A percentile compares a stretch with the other conserved stretches of the same genome.
These are phyloP conservation scores for Claviceps monticola DNA, from an alignment of 2,329 filamentous ascomycete genomes.

Conservation along the genomic window DNA sequence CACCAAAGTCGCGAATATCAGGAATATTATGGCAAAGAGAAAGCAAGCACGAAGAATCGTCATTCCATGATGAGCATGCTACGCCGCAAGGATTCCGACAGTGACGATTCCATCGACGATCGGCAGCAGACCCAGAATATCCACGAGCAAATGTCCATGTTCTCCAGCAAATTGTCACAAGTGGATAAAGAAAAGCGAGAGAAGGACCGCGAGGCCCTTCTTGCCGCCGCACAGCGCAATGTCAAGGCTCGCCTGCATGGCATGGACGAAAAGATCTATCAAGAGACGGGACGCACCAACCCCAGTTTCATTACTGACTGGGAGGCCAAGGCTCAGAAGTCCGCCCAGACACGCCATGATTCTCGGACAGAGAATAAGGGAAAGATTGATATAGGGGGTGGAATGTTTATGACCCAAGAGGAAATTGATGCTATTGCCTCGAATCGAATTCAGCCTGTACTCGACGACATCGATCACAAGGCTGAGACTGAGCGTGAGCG, in stretches of 20 bases:
- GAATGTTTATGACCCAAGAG: constrained; percentile 62
- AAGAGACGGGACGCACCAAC: constrained; percentile 60
- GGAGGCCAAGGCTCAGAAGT: constrained; percentile 61
- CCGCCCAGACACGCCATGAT: constrained; percentile 52
- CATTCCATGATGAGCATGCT: constrained; percentile 40
- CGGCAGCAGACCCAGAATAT: constrained; percentile 58
- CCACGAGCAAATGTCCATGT: constrained; percentile 63
- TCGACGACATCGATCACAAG: constrained; percentile 73
- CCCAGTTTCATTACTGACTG: constrained; percentile 59
- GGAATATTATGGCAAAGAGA: constrained; percentile 57
- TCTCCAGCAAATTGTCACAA: constrained; percentile 52
- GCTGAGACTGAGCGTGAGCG: constrained; percentile 59
- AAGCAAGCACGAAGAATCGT: constrained; percentile 22
- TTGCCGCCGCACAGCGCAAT: constrained; percentile 71
- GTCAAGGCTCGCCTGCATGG: constrained; percentile 65
- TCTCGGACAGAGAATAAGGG: constrained; percentile 39
- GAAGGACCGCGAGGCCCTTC: constrained; percentile 58
- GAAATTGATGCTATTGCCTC: constrained; percentile 71
- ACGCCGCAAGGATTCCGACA: constrained; percentile 47
- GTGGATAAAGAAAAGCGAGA: constrained; percentile 62
- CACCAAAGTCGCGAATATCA: constrained; percentile 49
- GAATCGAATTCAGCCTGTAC: constrained; percentile 62
- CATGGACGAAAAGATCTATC: constrained; percentile 71
- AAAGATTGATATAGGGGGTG: constrained; percentile 60
- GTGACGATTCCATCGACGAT: constrained; percentile 52